Evolutionary conservation across 768 basidiomycete genomes (phyloP), one percentile per base, ranked within the genome.

Genomic region (Lepiota subincarnata): DNA sequence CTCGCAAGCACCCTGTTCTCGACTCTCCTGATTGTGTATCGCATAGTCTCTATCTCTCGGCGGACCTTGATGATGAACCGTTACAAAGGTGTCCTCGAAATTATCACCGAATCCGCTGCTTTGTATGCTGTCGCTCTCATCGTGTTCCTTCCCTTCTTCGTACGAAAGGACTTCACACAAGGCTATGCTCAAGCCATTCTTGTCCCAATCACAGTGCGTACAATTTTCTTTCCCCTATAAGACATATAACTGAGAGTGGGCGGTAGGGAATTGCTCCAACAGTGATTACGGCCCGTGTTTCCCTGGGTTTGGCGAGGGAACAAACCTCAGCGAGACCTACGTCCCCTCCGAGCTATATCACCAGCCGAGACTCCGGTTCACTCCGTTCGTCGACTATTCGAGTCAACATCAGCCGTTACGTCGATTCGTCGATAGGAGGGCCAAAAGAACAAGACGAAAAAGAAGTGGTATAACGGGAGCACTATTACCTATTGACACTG

Each of bases 181-280:
- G 50, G 50, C 10, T 51, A 51, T 51, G 40, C 50, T 5, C 50
- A 51, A 31, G 50, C 50, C 2, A 20, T 51, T 42, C 50, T 51
- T 18, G 28, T 51, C 18, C 50, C 50, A 8, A 51, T 51, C 5
- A 51, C 50, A 31, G 50, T 51, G 13, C 13, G 50, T 36, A 1
- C 31, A 19, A 6, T 7, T 18, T 3, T 10, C 16, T 22, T n/a
- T n/a, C 2, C 26, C 4, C 8, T 10, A 2, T 13, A 14, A 5
- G 11, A 22, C 16, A 6, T 8, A 13, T 16, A 16, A 19, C 11
- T 19, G n/a, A 19, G 6, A 6, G 4, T 20, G 1, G 20, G 20
- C 6, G 18, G 14, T 20, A 51, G 50, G 50, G 50, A 51, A 42
- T 51, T 10, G 50, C 50, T 7, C 50, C 39, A 7, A 51, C 50